Base-by-base conservation (phyloP, 108 stramenopile genomes). In the Schizochytrium sp. region DNA sequence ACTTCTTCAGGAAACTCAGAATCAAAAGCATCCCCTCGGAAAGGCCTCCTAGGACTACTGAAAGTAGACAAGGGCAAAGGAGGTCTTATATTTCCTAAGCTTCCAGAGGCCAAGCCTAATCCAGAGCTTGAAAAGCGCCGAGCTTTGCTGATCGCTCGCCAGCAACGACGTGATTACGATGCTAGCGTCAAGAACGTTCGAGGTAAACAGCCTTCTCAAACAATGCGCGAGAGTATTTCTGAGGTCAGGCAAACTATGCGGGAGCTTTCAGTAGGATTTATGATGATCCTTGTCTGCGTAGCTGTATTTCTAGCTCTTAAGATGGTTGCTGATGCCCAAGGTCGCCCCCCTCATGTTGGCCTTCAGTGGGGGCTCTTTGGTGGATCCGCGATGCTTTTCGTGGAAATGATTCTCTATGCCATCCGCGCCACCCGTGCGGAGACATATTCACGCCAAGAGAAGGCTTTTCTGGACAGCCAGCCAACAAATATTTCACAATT, bases 331-430 rank as follows among this genome's bases (percentile, higher is more conserved):
- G 76, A 83, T 53, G 10, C 76, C 10, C 12, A 38, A 5, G 76
- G 76, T 5, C 76, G 19, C 50, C 76, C 76, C 10, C 76, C 76
- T 7, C 53, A 49, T 7, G 76, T 83, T 55, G 76, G 76, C 5
- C 76, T 83, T 5, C 47, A 55, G 47, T 83, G 76, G 76, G 76
- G 76, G 8, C 76, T 83, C 10, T 55, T 83, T 83, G 76, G 76
- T 2, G 76, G 50, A 17, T 55, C 53, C 17, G 5, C 28, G 50
- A 83, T 83, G 76, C 76, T 83, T 0, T 55, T 83, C 10, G 53
- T 83, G 0, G 76, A 83, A 55, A 83, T 83, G 76, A 55, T 83
- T 42, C 1, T 83, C 1, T 83, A 55, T 28, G 76, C 53, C 28
- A 83, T 83, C 47, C 10, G 76, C 13, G 38, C 76, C 15, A 83